Base-by-base conservation (phyloP, 2,329 filamentous ascomycete species). In the Sporothrix mexicana region DNA sequence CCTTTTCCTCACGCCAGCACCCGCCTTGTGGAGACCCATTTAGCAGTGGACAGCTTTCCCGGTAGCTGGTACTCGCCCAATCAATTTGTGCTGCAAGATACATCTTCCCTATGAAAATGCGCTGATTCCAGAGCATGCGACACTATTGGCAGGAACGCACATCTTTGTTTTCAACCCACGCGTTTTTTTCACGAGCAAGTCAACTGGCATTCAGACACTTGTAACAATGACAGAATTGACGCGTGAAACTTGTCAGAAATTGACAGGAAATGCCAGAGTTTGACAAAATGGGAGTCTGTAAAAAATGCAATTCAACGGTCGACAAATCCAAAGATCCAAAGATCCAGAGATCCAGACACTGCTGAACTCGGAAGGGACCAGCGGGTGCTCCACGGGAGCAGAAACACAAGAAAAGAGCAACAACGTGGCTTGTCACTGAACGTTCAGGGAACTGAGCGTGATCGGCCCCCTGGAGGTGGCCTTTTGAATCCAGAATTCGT, bases 331-430 rank as follows among this genome's bases (percentile, higher is more conserved):
- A 36, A 36, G 30, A 36, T 7, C 30, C 5, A 36, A 25, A 47
- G 41, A 47, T 47, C 59, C 59, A 43, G 30, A 17, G 59, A 43
- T 43, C 61, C 61, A 66, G 20, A 47, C 41, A 47, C 36, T 23
- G 41, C 61, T 66, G 41, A 66, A 66, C 41, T 25, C 20, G 61
- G 41, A 66, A 66, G 61, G 41, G 61, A 66, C 61, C 61, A 47
- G 61, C 61, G 61, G 41, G 30, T 36, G 30, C 30, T 36, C 30
- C 30, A 36, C 30, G 30, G 30, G n/a, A 41, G n/a, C 12, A 45
- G 10, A 25, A 12, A 25, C 41, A 41, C 61, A 47, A 66, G 20
- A 8, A 23, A 47, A 36, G 41, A 13, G 15, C 61, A 25, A 25
- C 41, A 66, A 66, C 61, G 61, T 66, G 41, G 61, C 20, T 20